Percentiles rank a stretch among this genome's conserved stretches.
Evolutionary conservation across 2,329 filamentous ascomycete species (phyloP).

Genomic region (Fusarium zealandicum): DNA sequence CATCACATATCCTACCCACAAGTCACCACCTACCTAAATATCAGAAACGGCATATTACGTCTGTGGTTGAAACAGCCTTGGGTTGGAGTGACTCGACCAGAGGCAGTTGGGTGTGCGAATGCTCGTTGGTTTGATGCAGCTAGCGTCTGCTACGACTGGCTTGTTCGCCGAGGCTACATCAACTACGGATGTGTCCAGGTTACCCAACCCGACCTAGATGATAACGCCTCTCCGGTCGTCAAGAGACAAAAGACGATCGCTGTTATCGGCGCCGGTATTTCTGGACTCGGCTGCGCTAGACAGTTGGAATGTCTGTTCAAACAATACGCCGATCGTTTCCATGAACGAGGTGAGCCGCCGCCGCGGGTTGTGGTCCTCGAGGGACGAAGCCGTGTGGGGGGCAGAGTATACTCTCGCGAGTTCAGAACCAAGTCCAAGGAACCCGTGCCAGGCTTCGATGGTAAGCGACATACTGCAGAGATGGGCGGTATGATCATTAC

Average conservation of each 20-base stretch:
- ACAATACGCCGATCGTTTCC: conserved; percentile 76
- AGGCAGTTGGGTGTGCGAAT: conserved; percentile 91
- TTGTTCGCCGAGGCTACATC: conserved; percentile 89
- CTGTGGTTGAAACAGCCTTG: conserved; percentile 89
- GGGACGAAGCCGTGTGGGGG: conserved; percentile 85
- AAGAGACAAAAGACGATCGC: conserved; percentile 75
- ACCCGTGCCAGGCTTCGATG: conserved; percentile 61
- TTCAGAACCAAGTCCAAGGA: conserved; percentile 65
- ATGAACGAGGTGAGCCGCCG: conserved; percentile 68
- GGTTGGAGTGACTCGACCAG: conserved; percentile 79
- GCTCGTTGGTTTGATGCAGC: conserved; percentile 88
- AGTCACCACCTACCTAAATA: conserved; percentile 94
- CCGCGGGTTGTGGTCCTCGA: conserved; percentile 85
- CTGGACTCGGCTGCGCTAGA: conserved; percentile 88
- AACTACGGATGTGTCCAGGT: conserved; percentile 92
- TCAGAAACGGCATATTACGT: conserved; percentile 90
- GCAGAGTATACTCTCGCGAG: conserved; percentile 86
- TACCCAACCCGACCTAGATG: conserved; percentile 51
- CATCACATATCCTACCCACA: conserved; percentile 85
- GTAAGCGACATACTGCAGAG: conserved; percentile 80
- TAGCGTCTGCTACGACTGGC: conserved; percentile 89
- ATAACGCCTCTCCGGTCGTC: conserved; percentile 46
- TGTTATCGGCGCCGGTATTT: conserved; percentile 92
- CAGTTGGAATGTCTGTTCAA: conserved; percentile 87
- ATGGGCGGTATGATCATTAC: conserved; percentile 99